Percentiles rank a stretch among this genome's conserved stretches.
phyloP scores from a whole-genome alignment of 306 rosid genomes.

The Acacia confusa region DNA sequence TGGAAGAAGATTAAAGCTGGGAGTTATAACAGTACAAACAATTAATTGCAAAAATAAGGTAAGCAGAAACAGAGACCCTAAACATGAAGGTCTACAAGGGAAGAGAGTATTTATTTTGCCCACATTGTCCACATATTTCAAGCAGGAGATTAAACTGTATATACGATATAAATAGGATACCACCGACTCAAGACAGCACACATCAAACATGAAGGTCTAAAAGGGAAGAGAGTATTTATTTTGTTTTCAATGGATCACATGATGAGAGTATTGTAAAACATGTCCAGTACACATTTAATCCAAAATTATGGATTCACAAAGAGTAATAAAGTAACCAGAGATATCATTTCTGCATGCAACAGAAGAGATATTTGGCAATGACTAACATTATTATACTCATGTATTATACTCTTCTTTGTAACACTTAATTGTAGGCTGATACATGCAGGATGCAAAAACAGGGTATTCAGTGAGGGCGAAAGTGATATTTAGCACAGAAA shows the following conservation, averaged over 20 bases:
- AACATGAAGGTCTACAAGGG: too few species aligned
- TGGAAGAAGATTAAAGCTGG: too few species aligned
- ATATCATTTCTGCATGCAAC: background rate
- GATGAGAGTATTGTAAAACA: background rate
- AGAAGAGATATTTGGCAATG: background rate
- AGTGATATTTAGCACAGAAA: background rate
- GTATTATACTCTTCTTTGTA: too few species aligned
- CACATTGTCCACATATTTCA: too few species aligned
- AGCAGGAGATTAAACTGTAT: too few species aligned
- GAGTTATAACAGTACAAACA: too few species aligned
- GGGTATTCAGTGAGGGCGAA: background rate
- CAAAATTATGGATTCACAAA: background rate
- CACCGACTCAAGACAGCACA: background rate
- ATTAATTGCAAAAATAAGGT: too few species aligned
- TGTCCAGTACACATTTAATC: background rate
- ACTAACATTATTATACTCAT: background rate
- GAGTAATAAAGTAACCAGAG: background rate
- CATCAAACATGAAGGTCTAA: background rate
- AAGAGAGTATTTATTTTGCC: too few species aligned
- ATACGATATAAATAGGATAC: background rate
- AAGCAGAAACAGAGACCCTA: too few species aligned
- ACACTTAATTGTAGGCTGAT: background rate
- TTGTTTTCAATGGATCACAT: background rate
- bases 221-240: background rate
- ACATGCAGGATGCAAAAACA: background rate